These are phyloP conservation scores for Firmiana major DNA, from an alignment of 345 rosid species.

Conservation along the genomic window DNA sequence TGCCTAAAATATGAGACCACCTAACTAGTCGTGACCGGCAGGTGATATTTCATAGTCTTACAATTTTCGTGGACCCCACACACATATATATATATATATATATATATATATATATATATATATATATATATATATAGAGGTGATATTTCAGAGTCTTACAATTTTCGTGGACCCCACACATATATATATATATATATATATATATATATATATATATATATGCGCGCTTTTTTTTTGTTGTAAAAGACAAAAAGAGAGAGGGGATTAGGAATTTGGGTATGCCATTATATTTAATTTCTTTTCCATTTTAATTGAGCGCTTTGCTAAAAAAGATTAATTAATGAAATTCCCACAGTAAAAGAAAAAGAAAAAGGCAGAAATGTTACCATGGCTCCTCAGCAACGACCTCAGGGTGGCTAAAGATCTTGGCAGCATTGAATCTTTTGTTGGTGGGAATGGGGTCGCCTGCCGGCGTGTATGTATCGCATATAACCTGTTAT, in stretches of 20 bases:
- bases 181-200: too few relatives aligned
- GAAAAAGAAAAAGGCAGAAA: too few relatives aligned
- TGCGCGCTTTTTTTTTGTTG: too few relatives aligned
- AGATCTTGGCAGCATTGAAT: slow-evolving; percentile 55
- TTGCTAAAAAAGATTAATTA: background rate
- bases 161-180: background rate
- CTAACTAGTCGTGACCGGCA: background rate
- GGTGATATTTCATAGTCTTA: background rate
- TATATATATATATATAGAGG: too few relatives aligned
- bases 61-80: background rate
- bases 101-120: too few relatives aligned
- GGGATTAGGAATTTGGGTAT: background rate
- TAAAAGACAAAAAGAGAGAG: background rate
- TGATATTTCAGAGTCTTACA: background rate
- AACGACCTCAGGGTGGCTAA: slow-evolving; percentile 50
- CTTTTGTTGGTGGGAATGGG: slow-evolving; percentile 73
- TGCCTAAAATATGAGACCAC: background rate
- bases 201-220: too few relatives aligned
- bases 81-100: too few relatives aligned
- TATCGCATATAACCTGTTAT: slow-evolving; percentile 69
- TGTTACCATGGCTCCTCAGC: slow-evolving; percentile 69
- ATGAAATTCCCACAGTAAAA: background rate
- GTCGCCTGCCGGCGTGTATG: slow-evolving; percentile 62
- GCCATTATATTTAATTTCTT: background rate
- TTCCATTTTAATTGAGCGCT: too few relatives aligned